Evolutionary conservation across 805 yeast genomes (phyloP).

Genomic region (Pichia kluyveri): DNA sequence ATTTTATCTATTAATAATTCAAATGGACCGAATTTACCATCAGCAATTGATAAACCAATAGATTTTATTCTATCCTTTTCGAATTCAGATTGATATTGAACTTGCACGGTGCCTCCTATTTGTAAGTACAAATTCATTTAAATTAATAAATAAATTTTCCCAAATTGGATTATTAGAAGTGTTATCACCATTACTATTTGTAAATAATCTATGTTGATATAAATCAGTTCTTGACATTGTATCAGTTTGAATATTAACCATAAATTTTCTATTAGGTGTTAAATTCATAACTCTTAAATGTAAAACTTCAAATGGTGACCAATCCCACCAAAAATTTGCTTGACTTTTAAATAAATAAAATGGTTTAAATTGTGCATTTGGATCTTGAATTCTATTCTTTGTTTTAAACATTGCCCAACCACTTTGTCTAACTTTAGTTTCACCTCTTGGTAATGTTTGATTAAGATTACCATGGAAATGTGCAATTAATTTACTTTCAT

Average conservation of each 20-base stretch:
- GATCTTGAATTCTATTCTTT: slow-evolving; percentile 41
- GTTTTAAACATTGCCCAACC: slow-evolving; percentile 85
- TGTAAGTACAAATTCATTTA: slow-evolving; percentile 73
- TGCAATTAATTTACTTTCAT: slow-evolving; percentile 37
- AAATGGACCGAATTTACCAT: slow-evolving; percentile 70
- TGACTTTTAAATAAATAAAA: slow-evolving; percentile 28
- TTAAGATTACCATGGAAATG: slow-evolving; percentile 63
- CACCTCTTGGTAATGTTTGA: slow-evolving; percentile 53
- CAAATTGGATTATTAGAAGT: slow-evolving; percentile 37
- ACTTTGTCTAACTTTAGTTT: slow-evolving; percentile 54
- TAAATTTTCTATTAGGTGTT: slow-evolving; percentile 45
- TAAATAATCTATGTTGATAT: slow-evolving; percentile 71
- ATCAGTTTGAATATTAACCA: slow-evolving; percentile 75
- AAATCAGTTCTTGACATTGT: slow-evolving; percentile 70
- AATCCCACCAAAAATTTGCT: slow-evolving; percentile 54
- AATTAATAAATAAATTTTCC: slow-evolving; percentile 76
- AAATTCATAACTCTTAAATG: slow-evolving; percentile 68
- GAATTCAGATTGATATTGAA: slow-evolving; percentile 47
- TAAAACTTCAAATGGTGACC: slow-evolving; percentile 53
- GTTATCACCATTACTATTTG: slow-evolving; percentile 36
- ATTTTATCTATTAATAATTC: slow-evolving; percentile 63
- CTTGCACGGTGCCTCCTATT: slow-evolving; percentile 60
- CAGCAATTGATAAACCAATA: slow-evolving; percentile 70
- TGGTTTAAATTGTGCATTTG: slow-evolving; percentile 33
- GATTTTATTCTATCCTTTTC: slow-evolving; percentile 60